A percentile compares a stretch with the other conserved stretches of the same genome.
Evolutionary conservation across 2,329 filamentous ascomycete species (phyloP).

Genomic region (Ophiocordyceps robertsii): DNA sequence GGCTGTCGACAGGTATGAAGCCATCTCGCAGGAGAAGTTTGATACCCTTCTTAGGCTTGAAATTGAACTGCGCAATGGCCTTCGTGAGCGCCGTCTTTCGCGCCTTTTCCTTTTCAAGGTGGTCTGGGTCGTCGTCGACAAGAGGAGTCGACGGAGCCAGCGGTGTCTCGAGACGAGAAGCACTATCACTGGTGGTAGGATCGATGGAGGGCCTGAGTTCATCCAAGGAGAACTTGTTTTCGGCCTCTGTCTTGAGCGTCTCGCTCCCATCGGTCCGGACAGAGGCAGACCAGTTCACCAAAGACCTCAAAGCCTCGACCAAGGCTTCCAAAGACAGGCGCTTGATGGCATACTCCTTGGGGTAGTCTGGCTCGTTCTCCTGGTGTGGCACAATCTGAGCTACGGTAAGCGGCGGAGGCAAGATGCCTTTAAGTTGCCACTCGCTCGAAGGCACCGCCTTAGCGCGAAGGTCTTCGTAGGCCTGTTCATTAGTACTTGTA

Average conservation of each 20-base stretch:
- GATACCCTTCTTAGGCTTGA: constrained; percentile 90
- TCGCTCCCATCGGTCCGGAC: constrained; percentile 41
- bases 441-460: constrained; percentile 50
- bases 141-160: constrained; percentile 52
- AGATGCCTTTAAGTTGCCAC: constrained; percentile 74
- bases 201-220: constrained; percentile 55
- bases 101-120: constrained; percentile 90
- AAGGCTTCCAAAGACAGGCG: constrained; percentile 77
- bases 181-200: constrained; percentile 44
- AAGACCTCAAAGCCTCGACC: constrained; percentile 74
- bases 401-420: constrained; percentile 78
- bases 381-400: constrained; percentile 52
- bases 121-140: constrained; percentile 78
- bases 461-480: constrained; percentile 67
- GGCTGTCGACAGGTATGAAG: constrained; percentile 69
- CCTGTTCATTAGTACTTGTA: constrained; percentile 65
- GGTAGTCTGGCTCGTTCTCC: constrained; percentile 57
- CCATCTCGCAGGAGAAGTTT: constrained; percentile 72
- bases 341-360: constrained; percentile 84
- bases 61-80: constrained; percentile 87
- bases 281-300: constrained; percentile 78
- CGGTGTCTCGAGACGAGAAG: constrained; percentile 46
- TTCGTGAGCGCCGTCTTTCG: constrained; percentile 85
- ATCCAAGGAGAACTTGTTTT: constrained; percentile 24
- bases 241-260: constrained; percentile 14